A percentile compares a stretch with the other conserved stretches of the same genome.
Conservation (phyloP, 2,329 filamentous ascomycete genomes). For the Hypocreales sp. region DNA sequence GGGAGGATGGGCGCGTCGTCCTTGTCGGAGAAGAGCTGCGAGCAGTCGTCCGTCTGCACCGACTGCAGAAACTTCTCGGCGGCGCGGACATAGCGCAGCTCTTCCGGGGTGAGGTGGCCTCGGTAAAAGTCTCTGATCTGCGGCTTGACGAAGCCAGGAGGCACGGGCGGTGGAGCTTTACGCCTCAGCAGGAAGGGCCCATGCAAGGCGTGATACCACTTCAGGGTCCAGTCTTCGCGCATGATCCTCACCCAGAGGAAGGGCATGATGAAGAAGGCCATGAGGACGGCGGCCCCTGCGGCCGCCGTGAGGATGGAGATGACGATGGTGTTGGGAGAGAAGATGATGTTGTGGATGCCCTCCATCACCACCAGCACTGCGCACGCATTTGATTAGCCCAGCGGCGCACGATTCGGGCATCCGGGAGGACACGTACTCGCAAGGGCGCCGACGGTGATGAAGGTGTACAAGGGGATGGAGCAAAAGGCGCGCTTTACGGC, state of each 20-base stretch:
- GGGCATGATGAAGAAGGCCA: conserved; percentile 33
- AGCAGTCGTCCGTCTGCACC: conserved; percentile 10
- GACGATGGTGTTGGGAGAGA: conserved; percentile 10
- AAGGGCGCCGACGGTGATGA: conserved; percentile 18
- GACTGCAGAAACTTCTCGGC: conserved; percentile 19
- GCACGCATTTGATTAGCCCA: not conserved
- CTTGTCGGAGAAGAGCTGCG: conserved; percentile 5
- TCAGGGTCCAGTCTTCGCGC: conserved; percentile 33
- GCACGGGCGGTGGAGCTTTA: conserved; percentile 17
- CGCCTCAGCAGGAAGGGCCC: conserved; percentile 30
- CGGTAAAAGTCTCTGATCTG: conserved; percentile 31
- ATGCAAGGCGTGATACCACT: conserved; percentile 28
- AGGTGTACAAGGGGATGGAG: conserved; percentile 21
- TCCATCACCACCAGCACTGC: conserved; percentile 37
- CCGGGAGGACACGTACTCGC: conserved; percentile 19
- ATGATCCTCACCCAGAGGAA: conserved; percentile 34
- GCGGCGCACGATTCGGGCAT: conserved; percentile 3
- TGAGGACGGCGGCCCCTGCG: conserved; percentile 22
- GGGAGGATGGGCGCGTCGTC: conserved; percentile 17
- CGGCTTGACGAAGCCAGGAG: conserved; percentile 23
- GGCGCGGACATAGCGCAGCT: conserved; percentile 22
- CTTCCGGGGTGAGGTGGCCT: conserved; percentile 29
- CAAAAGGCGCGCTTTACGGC: conserved; percentile 18
- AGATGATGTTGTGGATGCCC: conserved; percentile 12
- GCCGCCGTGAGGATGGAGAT: conserved; percentile 27